Evolutionary conservation across 331 rosid species (phyloP).

Genomic region (Telfairia occidentalis): DNA sequence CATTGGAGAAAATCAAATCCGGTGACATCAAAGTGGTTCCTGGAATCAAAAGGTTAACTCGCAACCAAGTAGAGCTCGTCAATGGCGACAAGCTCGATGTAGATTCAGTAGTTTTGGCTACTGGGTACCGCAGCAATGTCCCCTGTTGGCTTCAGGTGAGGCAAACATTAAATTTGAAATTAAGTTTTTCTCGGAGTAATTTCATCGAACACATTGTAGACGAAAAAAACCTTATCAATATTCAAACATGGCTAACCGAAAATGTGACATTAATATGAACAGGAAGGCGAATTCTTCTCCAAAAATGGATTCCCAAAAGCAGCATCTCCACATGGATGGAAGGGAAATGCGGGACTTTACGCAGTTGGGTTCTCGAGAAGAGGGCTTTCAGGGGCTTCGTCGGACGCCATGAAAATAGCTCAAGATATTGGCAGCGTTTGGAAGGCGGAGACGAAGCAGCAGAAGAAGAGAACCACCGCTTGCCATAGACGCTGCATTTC

Average conservation of each 20-base stretch:
- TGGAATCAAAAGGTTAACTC: slow-evolving; percentile 46
- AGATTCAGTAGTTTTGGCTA: slow-evolving; percentile 72
- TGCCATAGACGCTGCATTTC: slow-evolving; percentile 83
- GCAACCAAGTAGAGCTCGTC: slow-evolving; percentile 41
- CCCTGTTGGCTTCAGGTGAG: slow-evolving; percentile 98
- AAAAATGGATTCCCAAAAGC: slow-evolving; percentile 79
- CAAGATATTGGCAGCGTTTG: slow-evolving; percentile 70
- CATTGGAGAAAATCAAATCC: slow-evolving; percentile 67
- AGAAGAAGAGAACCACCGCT: slow-evolving; percentile 40
- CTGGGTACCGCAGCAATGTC: slow-evolving; percentile 93
- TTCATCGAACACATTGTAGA: neutral
- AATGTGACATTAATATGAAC: slow-evolving; percentile 16
- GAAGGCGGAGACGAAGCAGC: slow-evolving; percentile 58
- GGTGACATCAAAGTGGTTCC: slow-evolving; percentile 68
- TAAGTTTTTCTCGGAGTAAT: neutral
- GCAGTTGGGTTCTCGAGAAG: slow-evolving; percentile 92
- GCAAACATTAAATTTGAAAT: slow-evolving; percentile 17
- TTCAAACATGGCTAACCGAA: slow-evolving; percentile 17
- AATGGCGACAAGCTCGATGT: slow-evolving; percentile 49
- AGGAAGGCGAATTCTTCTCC: slow-evolving; percentile 78
- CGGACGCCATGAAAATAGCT: slow-evolving; percentile 69
- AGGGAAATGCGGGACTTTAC: slow-evolving; percentile 73
- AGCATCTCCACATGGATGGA: slow-evolving; percentile 74
- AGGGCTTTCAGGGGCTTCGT: slow-evolving; percentile 85
- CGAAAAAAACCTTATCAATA: neutral